These are phyloP conservation scores for Tuctoria greenei DNA, from an alignment of 176 grass and related monocot genomes.

Conservation along the genomic window DNA sequence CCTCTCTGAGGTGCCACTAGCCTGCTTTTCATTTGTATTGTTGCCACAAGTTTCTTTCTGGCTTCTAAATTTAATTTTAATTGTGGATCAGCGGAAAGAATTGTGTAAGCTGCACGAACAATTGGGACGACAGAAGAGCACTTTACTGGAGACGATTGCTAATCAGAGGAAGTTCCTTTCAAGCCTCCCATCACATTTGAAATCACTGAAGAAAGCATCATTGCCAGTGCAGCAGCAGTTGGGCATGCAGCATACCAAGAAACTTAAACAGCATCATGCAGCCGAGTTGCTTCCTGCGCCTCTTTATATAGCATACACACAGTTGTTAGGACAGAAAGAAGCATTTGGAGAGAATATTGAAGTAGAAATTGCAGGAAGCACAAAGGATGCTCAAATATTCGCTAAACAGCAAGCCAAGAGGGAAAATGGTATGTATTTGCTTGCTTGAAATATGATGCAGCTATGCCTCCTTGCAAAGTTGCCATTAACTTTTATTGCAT, in stretches of 20 bases:
- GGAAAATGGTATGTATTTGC: slow-evolving; percentile 58
- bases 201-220: slow-evolving; percentile 99
- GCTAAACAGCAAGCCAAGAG: slow-evolving; percentile 69
- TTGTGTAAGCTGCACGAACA: slow-evolving; percentile 81
- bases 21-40: background rate
- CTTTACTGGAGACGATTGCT: slow-evolving; percentile 63
- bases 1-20: background rate
- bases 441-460: slow-evolving; percentile 13
- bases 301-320: slow-evolving; percentile 83
- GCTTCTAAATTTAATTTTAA: slow-evolving; percentile 33
- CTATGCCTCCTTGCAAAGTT: background rate
- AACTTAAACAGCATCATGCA: slow-evolving; percentile 83
- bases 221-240: slow-evolving; percentile 92
- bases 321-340: slow-evolving; percentile 93
- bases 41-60: slow-evolving; percentile 31
- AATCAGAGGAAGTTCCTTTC: slow-evolving; percentile 90
- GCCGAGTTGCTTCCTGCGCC: slow-evolving; percentile 82
- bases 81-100: slow-evolving; percentile 72
- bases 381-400: slow-evolving; percentile 85
- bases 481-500: background rate
- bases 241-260: slow-evolving; percentile 90
- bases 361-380: slow-evolving; percentile 83
- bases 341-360: slow-evolving; percentile 96
- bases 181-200: slow-evolving; percentile 89
- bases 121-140: slow-evolving; percentile 67